Evolutionary conservation across 176 grass and related monocot genomes (phyloP).

Genomic region (Zoysia japonica): DNA sequence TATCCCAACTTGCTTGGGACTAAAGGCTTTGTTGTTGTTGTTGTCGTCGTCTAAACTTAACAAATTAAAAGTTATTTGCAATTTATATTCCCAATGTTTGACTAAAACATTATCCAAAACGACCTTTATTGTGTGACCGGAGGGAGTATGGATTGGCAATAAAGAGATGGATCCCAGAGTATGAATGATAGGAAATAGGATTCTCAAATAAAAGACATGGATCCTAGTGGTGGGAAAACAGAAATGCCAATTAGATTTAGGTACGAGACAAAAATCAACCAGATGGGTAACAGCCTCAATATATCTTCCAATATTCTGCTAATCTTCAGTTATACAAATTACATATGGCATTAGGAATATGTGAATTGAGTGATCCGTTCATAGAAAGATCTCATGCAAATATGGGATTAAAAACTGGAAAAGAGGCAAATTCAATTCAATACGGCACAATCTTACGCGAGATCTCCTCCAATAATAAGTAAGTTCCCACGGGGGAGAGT

Average conservation of each 20-base stretch:
- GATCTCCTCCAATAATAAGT: slow-evolving; percentile 84
- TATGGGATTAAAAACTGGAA: not conserved
- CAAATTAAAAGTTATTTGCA: no score
- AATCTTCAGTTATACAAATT: slow-evolving; percentile 16
- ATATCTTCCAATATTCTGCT: slow-evolving; percentile 4
- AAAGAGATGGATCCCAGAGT: not conserved
- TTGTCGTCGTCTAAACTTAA: no score
- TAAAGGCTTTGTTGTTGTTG: no score
- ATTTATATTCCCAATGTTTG: no score
- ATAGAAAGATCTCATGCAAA: slow-evolving; percentile 26
- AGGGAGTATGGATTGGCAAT: slow-evolving; percentile 1
- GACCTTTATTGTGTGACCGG: no score
- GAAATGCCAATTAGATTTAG: slow-evolving; percentile 3
- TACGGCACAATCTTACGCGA: slow-evolving; percentile 70
- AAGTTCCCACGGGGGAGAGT: slow-evolving; percentile 89
- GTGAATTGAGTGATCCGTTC: slow-evolving; percentile 2
- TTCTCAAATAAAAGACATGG: not conserved
- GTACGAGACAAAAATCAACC: slow-evolving; percentile 19
- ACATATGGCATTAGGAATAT: slow-evolving; percentile 5
- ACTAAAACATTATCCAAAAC: no score
- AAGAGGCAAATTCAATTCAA: slow-evolving; percentile 32
- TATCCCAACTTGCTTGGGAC: no score
- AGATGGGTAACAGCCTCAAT: not conserved
- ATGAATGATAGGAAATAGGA: slow-evolving; percentile 10
- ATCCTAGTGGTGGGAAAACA: slow-evolving; percentile 6